Evolutionary conservation across 192 early-diverging fungal genomes (phyloP), one percentile per base, ranked within the genome.

Genomic region (Backusella morwellensis): DNA sequence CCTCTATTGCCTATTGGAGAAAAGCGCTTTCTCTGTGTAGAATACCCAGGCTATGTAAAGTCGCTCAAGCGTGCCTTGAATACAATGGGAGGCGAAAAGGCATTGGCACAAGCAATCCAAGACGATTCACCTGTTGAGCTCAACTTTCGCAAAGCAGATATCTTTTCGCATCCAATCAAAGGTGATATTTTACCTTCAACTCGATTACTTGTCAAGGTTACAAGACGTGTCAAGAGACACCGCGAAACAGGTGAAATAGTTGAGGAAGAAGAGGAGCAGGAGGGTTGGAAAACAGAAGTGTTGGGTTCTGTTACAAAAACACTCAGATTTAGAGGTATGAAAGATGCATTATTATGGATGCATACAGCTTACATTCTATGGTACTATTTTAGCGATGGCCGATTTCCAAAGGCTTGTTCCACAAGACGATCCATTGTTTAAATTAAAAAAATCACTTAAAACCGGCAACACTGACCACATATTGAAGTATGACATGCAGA

Each of bases 111-210:
- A 85, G 82, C 86, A 23, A 81, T 89, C 38, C 71, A 80, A 19
- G 42, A 84, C 26, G 80, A 86, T 47, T 17, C 29, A 29, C 73
- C 83, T 15, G 73, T 92, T 21, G 89, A 92, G 72, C 76, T 93
- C 7, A 75, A 80, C 4, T 90, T 82, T 77, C 75, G 91, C 14
- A 86, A 85, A 2, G 69, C 79, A 17, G 88, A 91, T 73, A 88
- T 88, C 6, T 93, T 93, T 76, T 87, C 82, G 1, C 92, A 93
- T 82, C 86, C 91, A 21, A 86, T 93, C 40, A 78, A 84, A 66
- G 92, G 92, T 29, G 86, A 90, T 56, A 80, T 90, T 26, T 76
- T 91, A 19, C 66, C 79, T 15, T 88, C 90, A 7, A 63, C 85
- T 4, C 91, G 90, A 72, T 70, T 92, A 23, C 52, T 93, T 17